Evolutionary conservation across 768 basidiomycete species (phyloP).

Genomic region (Gyrodon lividus): DNA sequence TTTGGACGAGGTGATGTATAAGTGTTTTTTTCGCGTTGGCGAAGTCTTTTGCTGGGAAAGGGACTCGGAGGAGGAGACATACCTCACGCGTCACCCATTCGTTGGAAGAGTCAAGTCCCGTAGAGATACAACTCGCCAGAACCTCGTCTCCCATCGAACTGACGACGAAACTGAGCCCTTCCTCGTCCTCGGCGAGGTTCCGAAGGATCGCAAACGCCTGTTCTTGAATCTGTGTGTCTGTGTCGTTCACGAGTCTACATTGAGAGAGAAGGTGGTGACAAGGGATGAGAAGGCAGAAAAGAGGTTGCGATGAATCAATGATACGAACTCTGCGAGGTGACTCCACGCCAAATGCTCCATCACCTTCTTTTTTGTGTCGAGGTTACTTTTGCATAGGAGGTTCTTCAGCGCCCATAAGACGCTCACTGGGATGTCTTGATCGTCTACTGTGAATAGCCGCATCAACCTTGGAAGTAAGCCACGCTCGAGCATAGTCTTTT

Average conservation of each 20-base stretch:
- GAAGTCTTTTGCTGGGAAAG: neutral
- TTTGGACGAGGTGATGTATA: neutral
- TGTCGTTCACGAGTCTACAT: constrained; percentile 52
- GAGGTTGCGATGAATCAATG: neutral
- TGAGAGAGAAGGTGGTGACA: neutral
- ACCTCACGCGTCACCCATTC: constrained; percentile 59
- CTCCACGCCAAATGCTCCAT: constrained; percentile 72
- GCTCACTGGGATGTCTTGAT: constrained; percentile 60
- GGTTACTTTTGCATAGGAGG: constrained; percentile 60
- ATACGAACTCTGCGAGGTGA: constrained; percentile 52
- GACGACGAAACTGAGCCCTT: constrained; percentile 63
- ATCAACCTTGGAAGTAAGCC: constrained; percentile 67
- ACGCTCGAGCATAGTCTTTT: constrained; percentile 62
- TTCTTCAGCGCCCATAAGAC: constrained; percentile 90
- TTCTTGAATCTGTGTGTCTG: constrained; percentile 59
- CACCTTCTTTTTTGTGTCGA: constrained; percentile 61
- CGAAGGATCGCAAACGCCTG: constrained; percentile 67
- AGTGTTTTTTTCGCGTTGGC: neutral
- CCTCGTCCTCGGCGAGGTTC: constrained; percentile 65
- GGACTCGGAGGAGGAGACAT: constrained; percentile 8
- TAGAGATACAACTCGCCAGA: constrained; percentile 46
- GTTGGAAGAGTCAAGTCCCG: constrained; percentile 48
- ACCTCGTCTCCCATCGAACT: constrained; percentile 46
- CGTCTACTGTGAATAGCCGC: constrained; percentile 50
- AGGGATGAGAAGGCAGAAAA: neutral